Percentiles rank a stretch among this genome's conserved stretches.
Evolutionary conservation across 2,329 filamentous ascomycete genomes (phyloP).

Genomic region (Cryphonectria parasitica): DNA sequence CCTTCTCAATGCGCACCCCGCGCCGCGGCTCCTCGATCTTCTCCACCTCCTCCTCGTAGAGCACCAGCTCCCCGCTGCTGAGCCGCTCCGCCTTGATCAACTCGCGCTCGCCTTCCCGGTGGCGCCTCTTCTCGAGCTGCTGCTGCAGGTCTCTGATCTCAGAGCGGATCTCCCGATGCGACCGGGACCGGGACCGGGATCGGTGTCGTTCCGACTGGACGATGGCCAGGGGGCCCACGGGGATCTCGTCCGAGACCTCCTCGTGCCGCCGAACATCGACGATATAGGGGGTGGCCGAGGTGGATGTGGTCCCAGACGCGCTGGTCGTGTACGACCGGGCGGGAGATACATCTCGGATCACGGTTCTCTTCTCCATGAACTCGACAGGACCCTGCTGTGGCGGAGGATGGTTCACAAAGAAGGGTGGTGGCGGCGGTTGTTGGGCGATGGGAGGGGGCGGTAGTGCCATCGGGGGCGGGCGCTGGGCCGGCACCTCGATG

Average conservation of each 20-base stretch:
- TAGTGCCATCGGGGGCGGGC: conserved; percentile 31
- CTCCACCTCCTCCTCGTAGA: conserved; percentile 65
- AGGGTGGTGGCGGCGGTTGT: conserved; percentile 32
- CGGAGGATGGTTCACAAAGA: background rate
- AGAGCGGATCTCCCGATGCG: conserved; percentile 68
- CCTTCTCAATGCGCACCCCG: conserved; percentile 76
- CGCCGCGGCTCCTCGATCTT: conserved; percentile 56
- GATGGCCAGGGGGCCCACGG: conserved; percentile 48
- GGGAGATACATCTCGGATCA: conserved; percentile 56
- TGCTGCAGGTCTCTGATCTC: conserved; percentile 75
- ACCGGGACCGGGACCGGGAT: conserved; percentile 47
- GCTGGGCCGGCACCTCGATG: conserved; percentile 37
- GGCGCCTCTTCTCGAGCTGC: conserved; percentile 51
- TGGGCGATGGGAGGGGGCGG: conserved; percentile 36
- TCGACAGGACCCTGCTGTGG: conserved; percentile 39
- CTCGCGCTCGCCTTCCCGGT: conserved; percentile 52
- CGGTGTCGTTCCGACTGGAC: conserved; percentile 39
- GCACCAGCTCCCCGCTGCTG: conserved; percentile 64
- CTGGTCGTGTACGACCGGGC: conserved; percentile 44
- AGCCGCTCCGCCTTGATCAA: conserved; percentile 60
- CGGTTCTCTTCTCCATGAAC: conserved; percentile 49
- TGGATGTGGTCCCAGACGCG: conserved; percentile 41
- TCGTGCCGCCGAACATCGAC: conserved; percentile 45
- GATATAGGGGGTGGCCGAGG: conserved; percentile 25
- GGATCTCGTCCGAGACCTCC: conserved; percentile 41